Conservation (phyloP, 805 yeast genomes). For the Schizosaccharomyces osmophilus region DNA sequence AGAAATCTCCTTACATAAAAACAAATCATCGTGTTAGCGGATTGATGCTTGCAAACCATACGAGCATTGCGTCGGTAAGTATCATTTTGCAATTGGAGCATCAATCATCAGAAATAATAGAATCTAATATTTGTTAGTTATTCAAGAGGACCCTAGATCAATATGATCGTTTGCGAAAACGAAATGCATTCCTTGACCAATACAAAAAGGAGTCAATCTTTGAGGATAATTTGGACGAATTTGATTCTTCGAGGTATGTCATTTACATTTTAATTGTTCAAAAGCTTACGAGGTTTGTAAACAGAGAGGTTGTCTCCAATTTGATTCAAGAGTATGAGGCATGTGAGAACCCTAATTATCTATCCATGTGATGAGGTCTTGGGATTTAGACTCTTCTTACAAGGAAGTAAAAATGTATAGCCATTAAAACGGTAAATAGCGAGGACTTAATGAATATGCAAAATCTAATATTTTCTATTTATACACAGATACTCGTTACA, state of each 20-base stretch:
- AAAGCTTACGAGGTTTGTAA: neutral
- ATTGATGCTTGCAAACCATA: constrained; percentile 58
- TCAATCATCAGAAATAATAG: neutral
- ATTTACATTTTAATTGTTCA: neutral
- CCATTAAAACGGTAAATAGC: too few species aligned
- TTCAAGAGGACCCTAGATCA: constrained; percentile 45
- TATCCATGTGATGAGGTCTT: constrained; percentile 1
- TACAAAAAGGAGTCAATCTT: constrained; percentile 28
- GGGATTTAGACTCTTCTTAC: too few species aligned
- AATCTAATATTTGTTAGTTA: constrained; percentile 12
- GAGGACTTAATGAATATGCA: neutral
- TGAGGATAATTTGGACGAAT: constrained; percentile 29
- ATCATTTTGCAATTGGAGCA: neutral
- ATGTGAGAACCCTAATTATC: constrained; percentile 28
- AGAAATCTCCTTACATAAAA: constrained; percentile 35
- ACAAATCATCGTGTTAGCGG: constrained; percentile 38
- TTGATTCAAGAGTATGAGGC: constrained; percentile 61
- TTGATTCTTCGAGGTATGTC: constrained; percentile 42
- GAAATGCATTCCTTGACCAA: constrained; percentile 65
- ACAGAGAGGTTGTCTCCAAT: constrained; percentile 31
- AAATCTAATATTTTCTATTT: neutral
- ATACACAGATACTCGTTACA: too few species aligned
- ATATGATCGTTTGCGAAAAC: constrained; percentile 52
- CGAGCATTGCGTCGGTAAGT: constrained; percentile 33
- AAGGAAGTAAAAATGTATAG: neutral